A percentile compares a stretch with the other conserved stretches of the same genome.
phyloP scores from a whole-genome alignment of 2,329 filamentous ascomycete species.

The Monosporascus sp. region DNA sequence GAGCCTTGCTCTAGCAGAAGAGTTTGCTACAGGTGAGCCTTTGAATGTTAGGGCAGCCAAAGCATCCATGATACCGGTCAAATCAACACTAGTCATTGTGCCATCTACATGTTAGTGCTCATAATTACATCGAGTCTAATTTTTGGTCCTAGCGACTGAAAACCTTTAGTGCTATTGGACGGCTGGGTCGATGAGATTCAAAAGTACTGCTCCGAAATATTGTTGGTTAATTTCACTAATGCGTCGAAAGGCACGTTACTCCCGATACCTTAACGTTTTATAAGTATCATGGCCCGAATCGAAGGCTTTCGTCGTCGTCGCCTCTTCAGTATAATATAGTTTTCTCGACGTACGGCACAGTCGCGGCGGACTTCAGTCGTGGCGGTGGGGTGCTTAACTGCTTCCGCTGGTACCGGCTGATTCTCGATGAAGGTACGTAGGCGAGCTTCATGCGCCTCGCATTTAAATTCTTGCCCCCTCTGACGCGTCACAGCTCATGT shows the following conservation, averaged over 20 bases:
- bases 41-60: not conserved
- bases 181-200: conserved; percentile 11
- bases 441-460: not conserved
- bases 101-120: conserved; percentile 4
- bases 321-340: conserved; percentile 10
- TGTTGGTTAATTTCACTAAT: not conserved
- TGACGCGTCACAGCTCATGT: conserved; percentile 6
- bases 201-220: conserved; percentile 5
- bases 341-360: conserved; percentile 16
- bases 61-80: not conserved
- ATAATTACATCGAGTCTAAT: not conserved
- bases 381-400: conserved; percentile 8
- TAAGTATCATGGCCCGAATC: conserved; percentile 12
- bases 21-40: not conserved
- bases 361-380: conserved; percentile 11
- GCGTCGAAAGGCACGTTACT: conserved; percentile 6
- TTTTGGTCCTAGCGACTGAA: not conserved
- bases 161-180: conserved; percentile 9
- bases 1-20: not conserved
- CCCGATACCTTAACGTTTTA: conserved; percentile 8
- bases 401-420: conserved; percentile 11
- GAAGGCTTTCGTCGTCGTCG: conserved; percentile 5
- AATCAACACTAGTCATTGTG: conserved; percentile 10
- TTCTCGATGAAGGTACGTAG: conserved; percentile 17
- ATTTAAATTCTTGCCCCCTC: not conserved